A percentile compares a stretch with the other conserved stretches of the same genome.
phyloP scores from a whole-genome alignment of 257 asterid species.

The Lithospermum erythrorhizon region DNA sequence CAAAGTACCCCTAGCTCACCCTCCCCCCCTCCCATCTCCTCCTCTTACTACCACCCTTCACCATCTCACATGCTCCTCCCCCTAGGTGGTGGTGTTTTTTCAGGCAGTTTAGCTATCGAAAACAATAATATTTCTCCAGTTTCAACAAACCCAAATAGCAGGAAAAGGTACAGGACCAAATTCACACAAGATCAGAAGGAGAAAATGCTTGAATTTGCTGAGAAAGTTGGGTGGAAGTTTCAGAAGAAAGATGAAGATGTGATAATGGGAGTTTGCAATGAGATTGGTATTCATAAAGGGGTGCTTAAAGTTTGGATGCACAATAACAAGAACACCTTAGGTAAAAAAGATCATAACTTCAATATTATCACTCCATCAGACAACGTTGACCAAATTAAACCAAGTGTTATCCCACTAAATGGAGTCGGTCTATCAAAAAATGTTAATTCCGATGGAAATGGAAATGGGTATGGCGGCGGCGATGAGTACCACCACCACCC shows the following conservation, averaged over 20 bases:
- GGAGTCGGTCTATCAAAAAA: not conserved
- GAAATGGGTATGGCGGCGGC: not conserved
- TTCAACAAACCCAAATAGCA: not conserved
- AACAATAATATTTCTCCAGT: not conserved
- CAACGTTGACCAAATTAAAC: no score
- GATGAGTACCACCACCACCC: not conserved
- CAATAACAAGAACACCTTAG: slow-evolving; percentile 23
- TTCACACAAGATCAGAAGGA: slow-evolving; percentile 25
- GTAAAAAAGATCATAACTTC: slow-evolving; percentile 6
- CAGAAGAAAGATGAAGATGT: slow-evolving; percentile 24
- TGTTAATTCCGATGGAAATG: not conserved
- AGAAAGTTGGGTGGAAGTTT: slow-evolving; percentile 24
- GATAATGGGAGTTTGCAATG: slow-evolving; percentile 16
- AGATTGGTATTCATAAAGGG: slow-evolving; percentile 20
- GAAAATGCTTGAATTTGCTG: slow-evolving; percentile 24
- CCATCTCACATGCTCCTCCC: not conserved
- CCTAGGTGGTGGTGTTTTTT: not conserved
- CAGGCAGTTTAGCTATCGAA: not conserved
- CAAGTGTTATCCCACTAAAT: not conserved
- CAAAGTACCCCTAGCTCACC: slow-evolving; percentile 29
- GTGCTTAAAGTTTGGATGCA: slow-evolving; percentile 36
- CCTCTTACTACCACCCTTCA: slow-evolving; percentile 38
- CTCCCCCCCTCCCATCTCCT: slow-evolving; percentile 28
- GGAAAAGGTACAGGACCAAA: slow-evolving; percentile 21
- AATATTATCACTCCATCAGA: no score